Base-by-base conservation (phyloP, 495 filamentous ascomycete species). In the Durotheca rogersii region DNA sequence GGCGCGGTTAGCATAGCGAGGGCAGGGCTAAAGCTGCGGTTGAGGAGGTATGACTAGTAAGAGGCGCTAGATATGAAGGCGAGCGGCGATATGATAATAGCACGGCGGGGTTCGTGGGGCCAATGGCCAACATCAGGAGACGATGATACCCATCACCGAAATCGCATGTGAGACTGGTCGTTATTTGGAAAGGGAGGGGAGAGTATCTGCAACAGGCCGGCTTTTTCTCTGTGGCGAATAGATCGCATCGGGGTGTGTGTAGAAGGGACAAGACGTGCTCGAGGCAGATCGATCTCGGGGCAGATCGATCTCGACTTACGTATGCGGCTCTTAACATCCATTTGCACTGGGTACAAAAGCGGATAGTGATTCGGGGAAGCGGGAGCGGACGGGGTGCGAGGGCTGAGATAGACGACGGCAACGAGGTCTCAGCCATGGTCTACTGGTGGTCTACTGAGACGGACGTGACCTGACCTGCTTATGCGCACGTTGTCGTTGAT, bases 321-420 rank as follows among this genome's bases (percentile, higher is more conserved):
- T 89, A 90, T 47, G 87, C 87, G 27, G 87, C 87, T 41, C 91
- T 73, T 7, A 97, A 72, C 79, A 95, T 87, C 92, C 92, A 97
- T 72, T 88, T 88, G 66, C 88, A 93, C 61, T 89, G 85, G 1
- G 85, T 89, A 67, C 88, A 92, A 72, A 84, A 93, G 50, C 82
- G 72, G 60, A 93, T 92, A 17, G 81, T 82, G 46, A 93, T 73
- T 19, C 87, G 78, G 15, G 86, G 86, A 15, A 80, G 71, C 41
- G 69, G 66, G 47, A 60, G 58, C 15, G 63, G 58, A 37, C 43
- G 16, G 6, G 40, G 39, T 34, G 67, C 61, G 48, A 44, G 59
- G 39, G 45, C 61, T 50, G 65, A 50, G 18, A 67, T 32, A 20
- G 56, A 36, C 45, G 44, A 25, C 25, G 56, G 34, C 45, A 41